Conservation (phyloP, 306 rosid genomes). For the Quillaja saponaria region DNA sequence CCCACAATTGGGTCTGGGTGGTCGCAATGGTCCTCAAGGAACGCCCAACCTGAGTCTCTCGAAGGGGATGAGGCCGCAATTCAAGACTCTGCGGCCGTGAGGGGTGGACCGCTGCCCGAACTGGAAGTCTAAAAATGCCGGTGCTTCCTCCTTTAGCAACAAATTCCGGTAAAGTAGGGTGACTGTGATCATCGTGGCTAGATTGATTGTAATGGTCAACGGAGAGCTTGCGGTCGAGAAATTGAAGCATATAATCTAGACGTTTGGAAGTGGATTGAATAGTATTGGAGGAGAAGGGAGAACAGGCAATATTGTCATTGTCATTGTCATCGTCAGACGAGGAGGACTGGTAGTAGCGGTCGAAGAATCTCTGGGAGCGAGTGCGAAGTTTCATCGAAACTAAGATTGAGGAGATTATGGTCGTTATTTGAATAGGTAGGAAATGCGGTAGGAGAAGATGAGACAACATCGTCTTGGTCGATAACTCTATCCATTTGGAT, state of each 20-base stretch:
- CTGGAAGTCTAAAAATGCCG: conserved; percentile 66
- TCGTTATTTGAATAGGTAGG: conserved; percentile 21
- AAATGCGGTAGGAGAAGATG: conserved; percentile 10
- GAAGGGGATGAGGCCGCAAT: conserved; percentile 78
- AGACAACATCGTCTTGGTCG: conserved; percentile 7
- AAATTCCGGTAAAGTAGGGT: conserved; percentile 57
- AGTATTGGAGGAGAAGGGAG: conserved; percentile 41
- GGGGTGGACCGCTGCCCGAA: conserved; percentile 69
- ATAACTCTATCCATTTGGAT: conserved; percentile 16
- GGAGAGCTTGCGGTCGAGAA: conserved; percentile 81
- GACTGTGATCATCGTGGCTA: not conserved
- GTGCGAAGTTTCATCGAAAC: conserved; percentile 12
- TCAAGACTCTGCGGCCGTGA: conserved; percentile 75
- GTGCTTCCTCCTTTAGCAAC: conserved; percentile 66
- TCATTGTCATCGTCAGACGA: conserved; percentile 49
- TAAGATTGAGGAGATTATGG: conserved; percentile 23
- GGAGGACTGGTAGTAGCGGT: conserved; percentile 24
- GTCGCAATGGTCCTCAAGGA: conserved; percentile 67
- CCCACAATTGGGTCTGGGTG: too few species aligned
- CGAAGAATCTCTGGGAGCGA: conserved; percentile 13
- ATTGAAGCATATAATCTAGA: conserved; percentile 84
- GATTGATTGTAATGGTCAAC: conserved; percentile 8
- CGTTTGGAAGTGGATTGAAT: conserved; percentile 75
- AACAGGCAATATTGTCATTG: conserved; percentile 39
- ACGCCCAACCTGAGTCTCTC: conserved; percentile 83